Evolutionary conservation across 768 basidiomycete species (phyloP), one percentile per base, ranked within the genome.

Genomic region (Hemileccinum impolitum): DNA sequence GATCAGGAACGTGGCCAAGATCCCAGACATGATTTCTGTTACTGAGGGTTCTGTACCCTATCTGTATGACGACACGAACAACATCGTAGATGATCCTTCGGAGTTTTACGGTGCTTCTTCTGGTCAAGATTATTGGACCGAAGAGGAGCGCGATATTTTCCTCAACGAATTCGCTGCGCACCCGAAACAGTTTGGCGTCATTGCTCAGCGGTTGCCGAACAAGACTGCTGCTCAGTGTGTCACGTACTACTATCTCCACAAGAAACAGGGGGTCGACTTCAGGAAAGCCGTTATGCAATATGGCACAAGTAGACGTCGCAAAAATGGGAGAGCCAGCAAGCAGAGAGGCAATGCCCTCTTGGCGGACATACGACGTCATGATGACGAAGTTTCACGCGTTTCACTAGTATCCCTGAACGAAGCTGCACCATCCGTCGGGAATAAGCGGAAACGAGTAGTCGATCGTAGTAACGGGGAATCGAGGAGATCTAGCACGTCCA

Each of bases 161-260:
- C 66, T 87, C 47, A 83, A 87, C 63, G 83, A 86, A 63, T 98
- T 86, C 62, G 87, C 90, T 7, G 79, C 80, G 9, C 77, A 83
- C 61, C 94, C 94, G 6, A 98, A 98, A 64, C 94, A 97, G 64
- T 98, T 98, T 59, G 94, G 93, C n/a, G 76, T 85, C 61, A 94
- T 98, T 50, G 84, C 94, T 0, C 78, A 82, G 19, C 79, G 73
- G 55, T 70, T 98, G 12, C 81, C 87, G 5, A 77, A 90, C 74
- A 97, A 96, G 76, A 85, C 90, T 2, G 73, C 90, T 1, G 75
- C 84, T 0, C 89, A 96, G 75, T 96, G 94, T 63, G 89, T 97
- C 39, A 80, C 86, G 42, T 95, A 83, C 69, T 98, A 97, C 69
- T 98, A 98, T 67, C 73, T 95, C 43, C 90, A 94, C 72, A 98